phyloP scores from a whole-genome alignment of 2,329 filamentous ascomycete species.

The Exophiala alcalophila region DNA sequence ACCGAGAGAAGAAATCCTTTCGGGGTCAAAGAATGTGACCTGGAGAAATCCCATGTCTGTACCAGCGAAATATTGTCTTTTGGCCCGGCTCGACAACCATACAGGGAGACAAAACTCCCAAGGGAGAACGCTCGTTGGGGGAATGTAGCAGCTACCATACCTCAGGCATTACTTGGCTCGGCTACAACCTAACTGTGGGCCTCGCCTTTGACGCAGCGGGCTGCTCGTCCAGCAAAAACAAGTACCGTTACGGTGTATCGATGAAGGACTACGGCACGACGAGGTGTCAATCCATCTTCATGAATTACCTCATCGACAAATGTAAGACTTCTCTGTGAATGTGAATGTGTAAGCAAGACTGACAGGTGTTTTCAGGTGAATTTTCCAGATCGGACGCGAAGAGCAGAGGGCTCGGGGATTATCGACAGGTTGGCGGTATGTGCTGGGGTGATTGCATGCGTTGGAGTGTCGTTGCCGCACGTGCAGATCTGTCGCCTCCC shows the following conservation, averaged over 20 bases:
- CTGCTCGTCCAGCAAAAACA: neutral
- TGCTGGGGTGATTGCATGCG: conserved; percentile 10
- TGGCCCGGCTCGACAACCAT: too few relatives aligned
- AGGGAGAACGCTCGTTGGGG: too few relatives aligned
- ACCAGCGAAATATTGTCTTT: too few relatives aligned
- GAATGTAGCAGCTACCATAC: neutral
- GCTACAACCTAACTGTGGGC: neutral
- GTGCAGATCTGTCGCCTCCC: conserved; percentile 1
- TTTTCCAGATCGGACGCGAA: neutral
- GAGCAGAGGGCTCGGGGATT: neutral
- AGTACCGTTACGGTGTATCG: conserved; percentile 1
- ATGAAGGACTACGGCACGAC: conserved; percentile 7
- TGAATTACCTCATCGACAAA: neutral
- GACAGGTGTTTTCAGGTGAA: neutral
- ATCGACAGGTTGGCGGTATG: conserved; percentile 5
- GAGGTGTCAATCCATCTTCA: neutral
- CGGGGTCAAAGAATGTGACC: too few relatives aligned
- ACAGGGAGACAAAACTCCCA: too few relatives aligned
- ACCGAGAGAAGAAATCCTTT: too few relatives aligned
- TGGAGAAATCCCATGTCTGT: too few relatives aligned
- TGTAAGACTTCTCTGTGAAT: too few relatives aligned
- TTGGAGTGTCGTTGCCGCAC: conserved; percentile 5
- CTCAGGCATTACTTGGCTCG: neutral
- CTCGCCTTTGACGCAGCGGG: conserved; percentile 2
- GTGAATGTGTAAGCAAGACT: too few relatives aligned